Evolutionary conservation across 352 stramenopile species (phyloP), one percentile per base, ranked within the genome.

Genomic region (Phytopythium kandeliae): DNA sequence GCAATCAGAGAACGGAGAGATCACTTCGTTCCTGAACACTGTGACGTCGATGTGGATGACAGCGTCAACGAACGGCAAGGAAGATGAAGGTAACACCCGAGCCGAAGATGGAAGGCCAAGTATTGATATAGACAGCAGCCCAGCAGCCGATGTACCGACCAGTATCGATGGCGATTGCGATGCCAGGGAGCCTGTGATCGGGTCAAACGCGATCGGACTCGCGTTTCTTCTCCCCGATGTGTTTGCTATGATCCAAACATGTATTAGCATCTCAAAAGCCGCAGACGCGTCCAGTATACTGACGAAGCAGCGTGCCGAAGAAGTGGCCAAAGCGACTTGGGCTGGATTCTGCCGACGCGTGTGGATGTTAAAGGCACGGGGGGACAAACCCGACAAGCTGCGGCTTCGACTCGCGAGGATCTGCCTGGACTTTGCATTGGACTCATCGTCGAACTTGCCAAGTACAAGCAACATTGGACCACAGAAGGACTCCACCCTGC

Each of bases 351-450:
- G 74, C 21, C 19, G 46, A 10, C 78, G 77, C 9, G 60, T 85
- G 28, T 52, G 46, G 46, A 31, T 22, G 22, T 3, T 15, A 2
- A 19, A 28, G 21, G 38, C 69, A 9, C 43, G 45, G 16, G 26
- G 11, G 25, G 51, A 37, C 4, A 53, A 19, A n/a, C 46, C 31
- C 19, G 19, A 51, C 34, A 75, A 71, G 22, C 62, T 85, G 46
- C 51, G 51, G 13, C 57, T 75, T 26, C 78, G 74, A 17, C 58
- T 85, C 2, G 36, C 74, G 19, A 61, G 74, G 0, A 54, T 85
- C 26, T 70, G 56, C 31, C 67, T 86, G 31, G 70, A 86, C 43
- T 85, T 85, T 58, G 61, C 68, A 11, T 72, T 86, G 41, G 78
- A 68, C 25, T 41, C 52, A 6, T 44, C n/a, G 48, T 43, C 52